Evolutionary conservation across 495 filamentous ascomycete species (phyloP), one percentile per base, ranked within the genome.

Genomic region (Hypoxylon lienhwacheense): DNA sequence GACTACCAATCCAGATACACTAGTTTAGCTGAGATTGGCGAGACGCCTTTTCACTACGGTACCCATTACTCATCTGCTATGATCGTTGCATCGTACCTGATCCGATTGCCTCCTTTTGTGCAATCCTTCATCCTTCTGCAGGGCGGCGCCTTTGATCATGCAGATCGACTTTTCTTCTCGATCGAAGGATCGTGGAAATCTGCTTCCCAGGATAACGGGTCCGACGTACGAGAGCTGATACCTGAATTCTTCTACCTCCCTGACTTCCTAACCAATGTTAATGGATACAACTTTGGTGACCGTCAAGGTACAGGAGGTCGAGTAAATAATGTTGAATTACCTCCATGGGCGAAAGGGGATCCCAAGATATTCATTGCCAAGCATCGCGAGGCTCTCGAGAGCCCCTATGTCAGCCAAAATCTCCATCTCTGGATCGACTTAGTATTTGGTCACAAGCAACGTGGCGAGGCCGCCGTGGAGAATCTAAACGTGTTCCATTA

Each of bases 21-120:
- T 47, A 85, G 85, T 16, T 88, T 98, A 70, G 87, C 87, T 7
- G 93, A 97, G 66, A 95, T 97, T 81, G 89, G 85, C 31, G 91
- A 93, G 61, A 75, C 82, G 6, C 86, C 95, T 2, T 98, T 97
- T 66, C 95, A 98, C 68, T 97, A 97, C 64, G 93, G 93, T 31
- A 98, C 93, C 4, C 93, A 98, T 66, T 98, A 97, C 69, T 97
- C 95, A 15, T 97, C 93, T 4, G 95, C 93, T 14, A 98, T 97
- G 93, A 97, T 96, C 43, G 93, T 98, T 17, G 86, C 90, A 21
- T 96, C 91, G 0, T 98, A 96, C 63, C 80, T 98, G 33, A 97
- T 97, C 56, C 86, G 93, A 4, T 75, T 98, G 8, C 92, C 96
- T 54, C 93, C 93, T 0, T 98, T 97, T 67, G 91, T 96, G 43